phyloP scores from a whole-genome alignment of 2,329 filamentous ascomycete species.

The Coniella vitis region DNA sequence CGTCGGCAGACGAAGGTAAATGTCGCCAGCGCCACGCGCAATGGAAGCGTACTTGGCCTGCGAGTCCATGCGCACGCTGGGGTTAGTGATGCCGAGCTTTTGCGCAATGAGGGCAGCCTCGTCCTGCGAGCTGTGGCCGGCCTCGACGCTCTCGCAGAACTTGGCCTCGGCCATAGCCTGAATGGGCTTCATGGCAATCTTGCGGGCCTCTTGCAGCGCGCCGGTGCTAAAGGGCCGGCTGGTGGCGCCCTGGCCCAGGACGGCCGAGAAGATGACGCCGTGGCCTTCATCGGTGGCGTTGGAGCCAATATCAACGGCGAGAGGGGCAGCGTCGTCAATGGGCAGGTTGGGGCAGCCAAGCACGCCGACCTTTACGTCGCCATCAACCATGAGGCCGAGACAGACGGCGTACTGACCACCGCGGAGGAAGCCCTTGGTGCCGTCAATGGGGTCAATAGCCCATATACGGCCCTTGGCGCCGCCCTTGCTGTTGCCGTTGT shows the following conservation, averaged over 20 bases:
- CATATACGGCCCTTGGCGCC: constrained; percentile 76
- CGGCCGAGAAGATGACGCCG: constrained; percentile 83
- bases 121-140: constrained; percentile 81
- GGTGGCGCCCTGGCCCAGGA: constrained; percentile 71
- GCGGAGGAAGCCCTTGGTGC: constrained; percentile 92
- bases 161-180: constrained; percentile 70
- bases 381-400: constrained; percentile 84
- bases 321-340: constrained; percentile 66
- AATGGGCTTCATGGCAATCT: constrained; percentile 75
- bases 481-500: constrained; percentile 62
- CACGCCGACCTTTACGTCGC: constrained; percentile 88
- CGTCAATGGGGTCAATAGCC: constrained; percentile 96
- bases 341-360: constrained; percentile 94
- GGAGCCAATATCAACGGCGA: constrained; percentile 65
- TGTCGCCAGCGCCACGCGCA: constrained; percentile 85
- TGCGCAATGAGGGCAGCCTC: constrained; percentile 80
- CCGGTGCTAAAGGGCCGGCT: constrained; percentile 63
- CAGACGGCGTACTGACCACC: constrained; percentile 97
- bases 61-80: constrained; percentile 93
- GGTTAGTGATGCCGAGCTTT: constrained; percentile 77
- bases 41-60: constrained; percentile 98
- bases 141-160: constrained; percentile 96
- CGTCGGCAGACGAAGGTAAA: constrained; percentile 85
- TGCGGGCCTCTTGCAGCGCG: constrained; percentile 46
- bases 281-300: constrained; percentile 69